Conservation (phyloP, 371 early-diverging fungal genomes). For the Rhizomucor miehei region DNA sequence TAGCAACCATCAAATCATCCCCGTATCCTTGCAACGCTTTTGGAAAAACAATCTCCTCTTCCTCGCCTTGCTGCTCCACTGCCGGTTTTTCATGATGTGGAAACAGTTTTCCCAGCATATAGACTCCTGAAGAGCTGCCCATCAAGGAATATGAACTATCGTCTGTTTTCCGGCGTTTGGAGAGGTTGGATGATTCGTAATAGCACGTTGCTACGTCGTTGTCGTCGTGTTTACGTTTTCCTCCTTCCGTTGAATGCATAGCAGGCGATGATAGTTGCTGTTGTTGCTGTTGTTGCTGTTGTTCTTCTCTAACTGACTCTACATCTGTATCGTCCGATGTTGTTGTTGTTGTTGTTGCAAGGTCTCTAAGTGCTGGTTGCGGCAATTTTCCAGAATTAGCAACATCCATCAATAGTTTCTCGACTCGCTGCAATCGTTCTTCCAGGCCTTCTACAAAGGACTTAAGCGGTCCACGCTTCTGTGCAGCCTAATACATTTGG, state of each 20-base stretch:
- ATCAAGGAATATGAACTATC: constrained; percentile 16
- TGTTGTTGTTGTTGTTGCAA: not conserved
- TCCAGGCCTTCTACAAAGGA: constrained; percentile 23
- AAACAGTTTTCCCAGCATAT: constrained; percentile 28
- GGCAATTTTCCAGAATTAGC: constrained; percentile 32
- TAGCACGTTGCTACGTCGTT: too few relatives aligned
- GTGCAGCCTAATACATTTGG: constrained; percentile 9
- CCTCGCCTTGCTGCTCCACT: not conserved
- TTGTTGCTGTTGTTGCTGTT: not conserved
- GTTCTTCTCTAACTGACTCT: not conserved
- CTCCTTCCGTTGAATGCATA: not conserved
- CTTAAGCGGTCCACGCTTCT: constrained; percentile 55
- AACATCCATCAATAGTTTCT: constrained; percentile 17
- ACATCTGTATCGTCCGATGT: not conserved
- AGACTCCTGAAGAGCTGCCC: constrained; percentile 41
- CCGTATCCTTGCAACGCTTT: constrained; percentile 16
- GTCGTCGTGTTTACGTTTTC: not conserved
- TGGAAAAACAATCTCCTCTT: not conserved
- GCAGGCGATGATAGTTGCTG: not conserved
- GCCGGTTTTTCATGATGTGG: not conserved
- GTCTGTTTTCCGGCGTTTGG: not conserved
- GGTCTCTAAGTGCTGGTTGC: constrained; percentile 2
- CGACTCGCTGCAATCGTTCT: constrained; percentile 17
- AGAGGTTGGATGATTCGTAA: not conserved
- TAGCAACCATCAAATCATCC: constrained; percentile 28